These are phyloP conservation scores for Macadamia tetraphylla DNA, from an alignment of 164 flowering plant species.

Conservation along the genomic window DNA sequence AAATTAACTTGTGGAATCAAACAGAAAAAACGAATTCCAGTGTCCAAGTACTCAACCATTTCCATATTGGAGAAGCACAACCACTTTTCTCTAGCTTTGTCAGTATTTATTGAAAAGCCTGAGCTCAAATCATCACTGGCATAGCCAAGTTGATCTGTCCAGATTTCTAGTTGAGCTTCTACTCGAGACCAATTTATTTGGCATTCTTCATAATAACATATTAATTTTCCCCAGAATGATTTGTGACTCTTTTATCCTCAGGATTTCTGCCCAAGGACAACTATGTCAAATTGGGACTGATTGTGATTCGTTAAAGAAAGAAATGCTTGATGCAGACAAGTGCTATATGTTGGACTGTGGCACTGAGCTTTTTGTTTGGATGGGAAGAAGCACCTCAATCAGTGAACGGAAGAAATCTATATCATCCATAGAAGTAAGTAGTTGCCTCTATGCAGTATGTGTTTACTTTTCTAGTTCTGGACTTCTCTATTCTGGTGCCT, in stretches of 20 bases:
- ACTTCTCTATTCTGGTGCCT: no score
- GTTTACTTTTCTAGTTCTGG: no score
- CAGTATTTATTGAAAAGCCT: neutral
- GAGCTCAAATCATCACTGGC: neutral
- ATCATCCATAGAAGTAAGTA: conserved; percentile 47
- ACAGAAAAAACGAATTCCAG: neutral
- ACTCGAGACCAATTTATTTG: neutral
- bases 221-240: neutral
- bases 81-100: neutral
- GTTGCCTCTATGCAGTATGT: neutral
- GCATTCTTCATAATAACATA: neutral
- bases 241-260: conserved; percentile 17
- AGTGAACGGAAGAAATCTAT: conserved; percentile 53
- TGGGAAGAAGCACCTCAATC: conserved; percentile 56
- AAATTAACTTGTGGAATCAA: neutral
- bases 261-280: conserved; percentile 44
- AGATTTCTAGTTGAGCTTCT: neutral
- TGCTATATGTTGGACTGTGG: conserved; percentile 69
- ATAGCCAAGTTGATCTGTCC: neutral
- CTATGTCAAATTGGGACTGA: conserved; percentile 21
- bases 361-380: conserved; percentile 58
- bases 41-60: neutral
- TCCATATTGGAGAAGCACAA: neutral
- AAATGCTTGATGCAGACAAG: conserved; percentile 42
- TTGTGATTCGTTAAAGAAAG: conserved; percentile 25